phyloP scores from a whole-genome alignment of 495 filamentous ascomycete genomes.

The Neurospora sp. region DNA sequence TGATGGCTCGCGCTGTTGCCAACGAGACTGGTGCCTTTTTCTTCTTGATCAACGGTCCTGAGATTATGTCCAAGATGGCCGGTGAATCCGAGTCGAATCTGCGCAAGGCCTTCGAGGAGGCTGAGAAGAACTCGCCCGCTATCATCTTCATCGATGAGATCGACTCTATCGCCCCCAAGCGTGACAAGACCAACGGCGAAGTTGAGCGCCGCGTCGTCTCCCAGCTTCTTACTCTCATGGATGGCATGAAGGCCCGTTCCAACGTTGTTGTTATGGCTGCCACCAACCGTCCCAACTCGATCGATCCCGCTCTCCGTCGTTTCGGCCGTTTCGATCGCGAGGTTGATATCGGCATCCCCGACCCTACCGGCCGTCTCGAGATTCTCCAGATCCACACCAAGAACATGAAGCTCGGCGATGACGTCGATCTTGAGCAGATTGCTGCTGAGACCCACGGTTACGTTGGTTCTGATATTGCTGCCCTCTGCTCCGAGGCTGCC shows the following conservation, averaged over 20 bases:
- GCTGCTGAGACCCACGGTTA: slow-evolving; percentile 98
- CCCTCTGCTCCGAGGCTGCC: slow-evolving; percentile 97
- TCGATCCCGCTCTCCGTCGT: slow-evolving; percentile 92
- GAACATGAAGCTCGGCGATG: slow-evolving; percentile 98
- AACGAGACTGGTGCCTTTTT: slow-evolving; percentile 99
- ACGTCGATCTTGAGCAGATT: slow-evolving; percentile 94
- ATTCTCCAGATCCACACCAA: slow-evolving; percentile 99
- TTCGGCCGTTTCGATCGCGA: slow-evolving; percentile 98
- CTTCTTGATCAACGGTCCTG: slow-evolving; percentile 97
- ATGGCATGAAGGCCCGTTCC: slow-evolving; percentile 97
- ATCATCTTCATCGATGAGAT: slow-evolving; percentile 99
- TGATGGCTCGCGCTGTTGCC: slow-evolving; percentile 97
- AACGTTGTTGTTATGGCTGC: slow-evolving; percentile 99
- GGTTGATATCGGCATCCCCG: slow-evolving; percentile 95
- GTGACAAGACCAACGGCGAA: slow-evolving; percentile 99
- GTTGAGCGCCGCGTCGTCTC: slow-evolving; percentile 98
- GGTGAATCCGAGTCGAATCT: slow-evolving; percentile 98
- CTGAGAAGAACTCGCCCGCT: slow-evolving; percentile 97
- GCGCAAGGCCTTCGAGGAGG: slow-evolving; percentile 96
- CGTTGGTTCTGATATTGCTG: slow-evolving; percentile 95
- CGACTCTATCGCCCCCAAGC: slow-evolving; percentile 97
- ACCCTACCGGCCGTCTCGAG: slow-evolving; percentile 96
- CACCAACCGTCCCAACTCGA: slow-evolving; percentile 95
- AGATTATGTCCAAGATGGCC: slow-evolving; percentile 99
- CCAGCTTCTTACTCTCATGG: slow-evolving; percentile 95